Conservation (phyloP, 2,329 filamentous ascomycete genomes). For the Rhinocladiella mackenziei region DNA sequence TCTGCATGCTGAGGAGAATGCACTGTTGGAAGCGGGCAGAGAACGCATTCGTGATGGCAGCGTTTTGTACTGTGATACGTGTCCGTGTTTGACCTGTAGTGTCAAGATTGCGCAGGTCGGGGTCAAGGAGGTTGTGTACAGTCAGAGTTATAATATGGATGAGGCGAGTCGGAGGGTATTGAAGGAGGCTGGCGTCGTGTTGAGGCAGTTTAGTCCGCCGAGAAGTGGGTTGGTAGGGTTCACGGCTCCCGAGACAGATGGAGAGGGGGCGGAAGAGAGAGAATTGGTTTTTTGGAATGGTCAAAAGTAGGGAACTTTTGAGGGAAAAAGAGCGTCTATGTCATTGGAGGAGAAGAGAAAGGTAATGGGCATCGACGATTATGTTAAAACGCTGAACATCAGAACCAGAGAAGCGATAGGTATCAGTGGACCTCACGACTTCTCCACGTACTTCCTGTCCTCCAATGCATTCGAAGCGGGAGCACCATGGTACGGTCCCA, state of each 20-base stretch:
- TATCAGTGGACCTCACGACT: slow-evolving; percentile 1
- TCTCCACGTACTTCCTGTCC: slow-evolving; percentile 13
- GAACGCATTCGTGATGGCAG: slow-evolving; percentile 80
- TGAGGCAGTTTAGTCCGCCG: slow-evolving; percentile 67
- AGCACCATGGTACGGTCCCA: slow-evolving; percentile 10
- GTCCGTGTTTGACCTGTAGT: slow-evolving; percentile 93
- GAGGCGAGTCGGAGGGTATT: slow-evolving; percentile 77
- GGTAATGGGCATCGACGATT: neutral
- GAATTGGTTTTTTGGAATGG: slow-evolving; percentile 12
- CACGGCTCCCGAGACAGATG: neutral
- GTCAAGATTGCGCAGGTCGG: slow-evolving; percentile 98
- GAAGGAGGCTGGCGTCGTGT: slow-evolving; percentile 71
- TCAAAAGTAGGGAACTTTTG: too few relatives aligned
- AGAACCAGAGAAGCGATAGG: too few relatives aligned
- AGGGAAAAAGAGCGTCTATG: too few relatives aligned
- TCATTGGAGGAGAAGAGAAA: too few relatives aligned
- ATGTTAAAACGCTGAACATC: too few relatives aligned
- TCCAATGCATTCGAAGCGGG: slow-evolving; percentile 7
- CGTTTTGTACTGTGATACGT: slow-evolving; percentile 91
- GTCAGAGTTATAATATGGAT: slow-evolving; percentile 92
- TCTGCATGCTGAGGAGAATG: slow-evolving; percentile 98
- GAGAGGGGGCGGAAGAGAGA: neutral
- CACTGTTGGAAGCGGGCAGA: slow-evolving; percentile 85
- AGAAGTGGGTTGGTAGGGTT: slow-evolving; percentile 22
- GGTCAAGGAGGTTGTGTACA: slow-evolving; percentile 92